Evolutionary conservation across 2,329 filamentous ascomycete species (phyloP), one percentile per base, ranked within the genome.

Genomic region (Gnomoniopsis smithogilvyi): DNA sequence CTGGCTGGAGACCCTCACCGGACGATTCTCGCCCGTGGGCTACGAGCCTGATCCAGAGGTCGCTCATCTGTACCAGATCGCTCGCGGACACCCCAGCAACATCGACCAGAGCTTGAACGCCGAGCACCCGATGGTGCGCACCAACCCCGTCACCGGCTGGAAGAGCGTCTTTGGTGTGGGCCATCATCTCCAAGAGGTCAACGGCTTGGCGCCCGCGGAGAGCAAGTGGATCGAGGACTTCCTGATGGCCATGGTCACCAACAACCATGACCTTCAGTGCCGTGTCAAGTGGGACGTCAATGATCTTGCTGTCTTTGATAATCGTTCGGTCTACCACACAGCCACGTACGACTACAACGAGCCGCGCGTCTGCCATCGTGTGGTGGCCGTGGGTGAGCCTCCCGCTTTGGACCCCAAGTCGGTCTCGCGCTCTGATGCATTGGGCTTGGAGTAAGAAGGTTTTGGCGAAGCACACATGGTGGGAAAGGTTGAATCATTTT

Each of bases 231-330:
- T 83, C n/a, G 73, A 83, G 4, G 63, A 66, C 14, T 81, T 80
- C 61, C 73, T 80, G 46, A 75, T 78, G 63, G 74, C 76, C 59
- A 65, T 82, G 14, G 72, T 80, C 8, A 75, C 76, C 6, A 73
- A 81, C 65, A 85, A 85, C 65, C 81, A 85, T 62, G 82, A 86
- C 64, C 73, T 78, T 0, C 81, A 85, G 65, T 80, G 85, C 14
- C 73, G 82, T 4, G 83, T 79, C 65, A 73, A 74, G 53, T 84
- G 80, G 80, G 73, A 70, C 55, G 72, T 76, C 67, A 81, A 82
- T 58, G 80, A 83, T 64, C 66, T 79, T 6, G 81, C 84, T 1
- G 85, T 89, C 62, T 90, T 86, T 86, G 86, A 90, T 66, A 89
- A 89, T 65, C 71, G 78, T 53, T 77, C 71, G 24, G 79, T 74